Evolutionary conservation across 1,139 yeast genomes (phyloP).

Genomic region (Meyerozyma elateridarum): DNA sequence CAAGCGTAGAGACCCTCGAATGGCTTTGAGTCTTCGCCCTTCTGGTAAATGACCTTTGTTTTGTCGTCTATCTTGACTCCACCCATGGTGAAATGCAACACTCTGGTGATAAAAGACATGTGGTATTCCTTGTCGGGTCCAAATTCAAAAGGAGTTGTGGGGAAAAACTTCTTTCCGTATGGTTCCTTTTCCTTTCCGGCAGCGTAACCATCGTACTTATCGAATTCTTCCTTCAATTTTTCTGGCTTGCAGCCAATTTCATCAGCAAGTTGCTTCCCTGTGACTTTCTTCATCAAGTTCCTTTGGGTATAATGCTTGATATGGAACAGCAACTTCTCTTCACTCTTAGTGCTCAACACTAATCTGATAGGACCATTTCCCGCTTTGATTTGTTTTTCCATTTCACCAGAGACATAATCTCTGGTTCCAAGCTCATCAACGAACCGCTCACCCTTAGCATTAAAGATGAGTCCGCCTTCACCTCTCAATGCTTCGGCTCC

Average conservation of each 20-base stretch:
- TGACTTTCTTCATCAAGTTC: slow-evolving; percentile 52
- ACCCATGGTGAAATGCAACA: slow-evolving; percentile 84
- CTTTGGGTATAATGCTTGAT: slow-evolving; percentile 64
- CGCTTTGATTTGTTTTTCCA: slow-evolving; percentile 40
- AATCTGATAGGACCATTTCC: slow-evolving; percentile 51
- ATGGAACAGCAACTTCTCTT: slow-evolving; percentile 47
- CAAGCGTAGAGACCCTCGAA: slow-evolving; percentile 67
- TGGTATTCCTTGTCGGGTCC: slow-evolving; percentile 29
- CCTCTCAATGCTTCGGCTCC: slow-evolving; percentile 81
- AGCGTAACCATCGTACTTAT: slow-evolving; percentile 45
- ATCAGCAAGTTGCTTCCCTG: slow-evolving; percentile 45
- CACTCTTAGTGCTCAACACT: slow-evolving; percentile 41
- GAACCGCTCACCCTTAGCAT: slow-evolving; percentile 60
- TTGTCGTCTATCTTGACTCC: slow-evolving; percentile 65
- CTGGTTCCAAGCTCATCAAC: slow-evolving; percentile 70
- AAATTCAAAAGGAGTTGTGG: slow-evolving; percentile 43
- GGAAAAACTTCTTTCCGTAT: slow-evolving; percentile 48
- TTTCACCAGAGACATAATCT: slow-evolving; percentile 62
- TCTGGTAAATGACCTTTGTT: slow-evolving; percentile 48
- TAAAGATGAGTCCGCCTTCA: slow-evolving; percentile 67
- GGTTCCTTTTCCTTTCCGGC: slow-evolving; percentile 38
- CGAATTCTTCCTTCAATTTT: slow-evolving; percentile 33
- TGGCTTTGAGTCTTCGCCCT: slow-evolving; percentile 26
- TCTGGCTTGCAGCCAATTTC: slow-evolving; percentile 35
- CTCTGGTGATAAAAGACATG: slow-evolving; percentile 63